Evolutionary conservation across 495 filamentous ascomycete genomes (phyloP), one percentile per base, ranked within the genome.

Genomic region (Hypoxylon perforatum): DNA sequence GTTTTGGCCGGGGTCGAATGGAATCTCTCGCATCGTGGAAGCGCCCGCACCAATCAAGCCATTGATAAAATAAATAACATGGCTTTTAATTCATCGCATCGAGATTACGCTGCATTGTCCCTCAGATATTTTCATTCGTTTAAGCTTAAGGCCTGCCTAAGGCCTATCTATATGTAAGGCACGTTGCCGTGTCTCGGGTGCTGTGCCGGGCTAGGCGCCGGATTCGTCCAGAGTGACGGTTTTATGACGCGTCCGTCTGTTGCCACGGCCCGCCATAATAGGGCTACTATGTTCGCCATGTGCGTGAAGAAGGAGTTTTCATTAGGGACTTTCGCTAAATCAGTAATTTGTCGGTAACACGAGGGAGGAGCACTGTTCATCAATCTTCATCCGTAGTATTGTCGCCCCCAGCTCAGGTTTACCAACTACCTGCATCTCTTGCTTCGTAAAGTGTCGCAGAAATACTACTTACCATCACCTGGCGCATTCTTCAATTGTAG

Each of bases 181-280:
- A 14, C 17, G 56, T 11, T 18, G 19, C 18, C 18, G 18, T 58
- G 56, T 59, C 56, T 59, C 56, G 44, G 56, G 17, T 59, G 18
- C 10, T 19, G 23, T 51, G n/a, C 48, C 30, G 2, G 8, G 2
- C 19, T 19, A n/a, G 39, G 14, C 39, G 35, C 14, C 10, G 39
- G 39, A 23, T 21, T 23, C 18, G 44, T 22, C 21, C 1, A 10
- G 10, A 2, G 41, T 46, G 44, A 46, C 44, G 17, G 44, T 12
- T 46, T 9, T 23, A 46, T 46, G 44, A 46, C 44, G 44, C 44
- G 44, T 46, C 7, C 44, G 21, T 5, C 44, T 19, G 17, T 23
- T 17, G n/a, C 4, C 4, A 6, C 9, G 15, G 15, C 39, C 4
- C 14, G 39, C 15, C n/a, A 42, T 42, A 42, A 42, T 42, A 17